A percentile compares a stretch with the other conserved stretches of the same genome.
These are phyloP conservation scores for Cryptococcus deneoformans DNA, from an alignment of 1,284 basidiomycete genomes.

Conservation along the genomic window DNA sequence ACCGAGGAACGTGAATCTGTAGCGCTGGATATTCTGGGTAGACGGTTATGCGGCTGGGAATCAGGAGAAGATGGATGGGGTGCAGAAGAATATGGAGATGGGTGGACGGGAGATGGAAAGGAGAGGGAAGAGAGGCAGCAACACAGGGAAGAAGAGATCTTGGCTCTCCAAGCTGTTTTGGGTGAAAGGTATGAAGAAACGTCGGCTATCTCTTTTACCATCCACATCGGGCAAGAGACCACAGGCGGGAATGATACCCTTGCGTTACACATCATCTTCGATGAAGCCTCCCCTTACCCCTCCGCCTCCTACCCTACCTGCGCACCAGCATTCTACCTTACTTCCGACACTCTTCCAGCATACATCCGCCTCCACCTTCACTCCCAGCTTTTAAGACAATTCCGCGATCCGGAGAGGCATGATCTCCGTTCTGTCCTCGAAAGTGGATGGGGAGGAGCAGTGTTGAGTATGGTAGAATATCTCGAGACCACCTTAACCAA, in stretches of 20 bases:
- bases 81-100: constrained; percentile 52
- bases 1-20: constrained; percentile 35
- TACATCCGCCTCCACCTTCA: constrained; percentile 84
- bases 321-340: constrained; percentile 71
- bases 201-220: constrained; percentile 51
- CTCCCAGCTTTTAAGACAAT: constrained; percentile 59
- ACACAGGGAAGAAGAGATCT: constrained; percentile 68
- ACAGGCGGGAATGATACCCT: constrained; percentile 49
- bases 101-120: constrained; percentile 54
- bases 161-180: constrained; percentile 58
- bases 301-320: constrained; percentile 52
- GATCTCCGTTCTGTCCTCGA: constrained; percentile 59
- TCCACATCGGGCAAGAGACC: constrained; percentile 63
- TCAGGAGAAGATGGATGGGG: constrained; percentile 49
- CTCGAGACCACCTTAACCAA: constrained; percentile 67
- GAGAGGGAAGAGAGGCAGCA: constrained; percentile 54
- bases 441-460: constrained; percentile 65
- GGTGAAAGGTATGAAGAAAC: constrained; percentile 49
- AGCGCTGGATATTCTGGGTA: constrained; percentile 47
- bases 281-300: constrained; percentile 58
- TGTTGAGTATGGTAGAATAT: constrained; percentile 70
- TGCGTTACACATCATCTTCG: constrained; percentile 64
- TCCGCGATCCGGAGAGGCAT: constrained; percentile 53
- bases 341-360: constrained; percentile 67
- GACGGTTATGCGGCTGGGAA: constrained; percentile 49